Evolutionary conservation across 257 asterid species (phyloP), one percentile per base, ranked within the genome.

Genomic region (Phtheirospermum japonicum): DNA sequence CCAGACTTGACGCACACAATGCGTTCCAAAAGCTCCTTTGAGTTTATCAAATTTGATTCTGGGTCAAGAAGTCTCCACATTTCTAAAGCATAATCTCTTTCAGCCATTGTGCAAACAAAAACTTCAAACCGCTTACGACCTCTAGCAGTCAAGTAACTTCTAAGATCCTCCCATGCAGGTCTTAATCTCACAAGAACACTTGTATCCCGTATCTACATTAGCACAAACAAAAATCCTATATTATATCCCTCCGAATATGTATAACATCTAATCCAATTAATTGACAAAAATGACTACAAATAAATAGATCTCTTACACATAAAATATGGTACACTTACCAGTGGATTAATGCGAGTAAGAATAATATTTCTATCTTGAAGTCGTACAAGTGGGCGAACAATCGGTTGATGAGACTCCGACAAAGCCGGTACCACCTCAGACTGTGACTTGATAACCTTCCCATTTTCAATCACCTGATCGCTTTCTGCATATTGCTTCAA

Each of bases 21-120:
- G 26, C 97, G 98, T 58, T 85, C 83, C 83, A 86, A 73, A 60
- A 86, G 83, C 76, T 86, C 89, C 75, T 76, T 82, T 9, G 80
- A 69, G 78, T 73, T 74, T 69, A 92, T 89, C 82, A 92, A 82
- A 75, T 83, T 89, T 53, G 95, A 92, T 42, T 85, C 97, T 16
- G 98, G 97, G 71, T 92, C 98, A 66, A 92, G 97, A 73, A 92
- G 97, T 75, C 98, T 87, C 98, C 98, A 92, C 98, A 92, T 92
- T 78, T 92, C 98, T 73, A 92, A 63, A 50, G 98, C 98, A 73
- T 92, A 92, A 76, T 92, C 97, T 76, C 95, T 83, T 76, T 92
- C 98, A 36, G 98, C 98, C 98, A 92, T 92, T 30, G 98, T 92
- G 83, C 98, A 92, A 72, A 92, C 98, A 82, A 83, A 92, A 76